A percentile compares a stretch with the other conserved stretches of the same genome.
These are phyloP conservation scores for Penicillium robsamsonii DNA, from an alignment of 495 filamentous ascomycete genomes.

Conservation along the genomic window DNA sequence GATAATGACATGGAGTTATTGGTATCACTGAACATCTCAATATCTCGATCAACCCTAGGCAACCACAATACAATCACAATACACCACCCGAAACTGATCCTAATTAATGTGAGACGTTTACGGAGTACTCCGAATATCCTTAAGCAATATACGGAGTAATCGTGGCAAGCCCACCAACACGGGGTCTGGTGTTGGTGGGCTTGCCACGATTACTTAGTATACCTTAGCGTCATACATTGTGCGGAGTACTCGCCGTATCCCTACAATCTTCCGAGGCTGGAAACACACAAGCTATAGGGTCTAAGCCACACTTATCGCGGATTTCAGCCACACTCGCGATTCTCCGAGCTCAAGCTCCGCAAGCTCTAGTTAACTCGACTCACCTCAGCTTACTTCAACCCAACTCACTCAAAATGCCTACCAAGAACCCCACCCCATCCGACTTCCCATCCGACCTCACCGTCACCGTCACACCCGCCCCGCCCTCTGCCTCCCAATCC, in stretches of 20 bases:
- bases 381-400: neutral
- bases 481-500: conserved; percentile 20
- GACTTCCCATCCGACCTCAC: conserved; percentile 54
- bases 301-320: neutral
- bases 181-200: no score
- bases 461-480: conserved; percentile 45
- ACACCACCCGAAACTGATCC: neutral
- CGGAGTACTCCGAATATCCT: no score
- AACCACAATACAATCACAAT: neutral
- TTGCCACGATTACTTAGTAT: no score
- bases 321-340: neutral
- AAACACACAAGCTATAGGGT: neutral
- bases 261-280: neutral
- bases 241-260: neutral
- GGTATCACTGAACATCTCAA: neutral
- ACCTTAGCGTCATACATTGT: no score
- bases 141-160: no score
- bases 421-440: conserved; percentile 34
- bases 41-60: neutral
- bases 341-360: conserved; percentile 2
- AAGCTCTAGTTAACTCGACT: neutral
- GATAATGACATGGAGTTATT: no score
- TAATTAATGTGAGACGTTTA: neutral
- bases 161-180: no score
- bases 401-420: conserved; percentile 31